Percentiles rank a stretch among this genome's conserved stretches.
These are phyloP conservation scores for Coniochaeta sp. DNA, from an alignment of 2,329 filamentous ascomycete genomes.

Conservation along the genomic window DNA sequence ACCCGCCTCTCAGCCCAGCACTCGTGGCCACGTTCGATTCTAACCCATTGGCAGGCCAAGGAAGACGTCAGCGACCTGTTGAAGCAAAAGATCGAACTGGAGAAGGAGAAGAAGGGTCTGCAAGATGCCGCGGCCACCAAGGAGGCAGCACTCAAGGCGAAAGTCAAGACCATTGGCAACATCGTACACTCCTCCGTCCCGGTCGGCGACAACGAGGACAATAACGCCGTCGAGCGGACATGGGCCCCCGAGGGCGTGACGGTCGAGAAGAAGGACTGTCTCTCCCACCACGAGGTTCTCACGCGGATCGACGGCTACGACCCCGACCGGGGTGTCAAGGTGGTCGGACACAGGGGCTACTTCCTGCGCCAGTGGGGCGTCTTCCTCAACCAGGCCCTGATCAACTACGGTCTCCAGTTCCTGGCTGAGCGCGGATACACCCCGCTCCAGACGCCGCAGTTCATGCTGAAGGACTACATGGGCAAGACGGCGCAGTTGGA, in stretches of 20 bases:
- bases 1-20: neutral
- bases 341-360: slow-evolving; percentile 91
- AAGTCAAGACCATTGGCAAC: slow-evolving; percentile 82
- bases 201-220: slow-evolving; percentile 77
- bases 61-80: slow-evolving; percentile 79
- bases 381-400: slow-evolving; percentile 68
- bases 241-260: slow-evolving; percentile 74
- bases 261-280: slow-evolving; percentile 66
- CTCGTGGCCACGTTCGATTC: neutral
- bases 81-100: slow-evolving; percentile 66
- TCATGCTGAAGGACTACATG: slow-evolving; percentile 96
- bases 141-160: slow-evolving; percentile 64
- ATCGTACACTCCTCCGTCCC: slow-evolving; percentile 86
- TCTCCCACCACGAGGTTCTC: slow-evolving; percentile 94
- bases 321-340: slow-evolving; percentile 84
- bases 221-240: slow-evolving; percentile 69
- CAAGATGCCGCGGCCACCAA: slow-evolving; percentile 71
- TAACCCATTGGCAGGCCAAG: slow-evolving; percentile 53
- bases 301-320: slow-evolving; percentile 86
- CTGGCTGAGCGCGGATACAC: slow-evolving; percentile 74
- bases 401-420: slow-evolving; percentile 93
- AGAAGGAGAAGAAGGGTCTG: slow-evolving; percentile 75
- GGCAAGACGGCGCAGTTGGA: slow-evolving; percentile 96
- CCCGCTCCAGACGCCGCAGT: slow-evolving; percentile 79
- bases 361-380: slow-evolving; percentile 86